Evolutionary conservation across 2,329 filamentous ascomycete species (phyloP).

Genomic region (Trichoderma guizhouense): DNA sequence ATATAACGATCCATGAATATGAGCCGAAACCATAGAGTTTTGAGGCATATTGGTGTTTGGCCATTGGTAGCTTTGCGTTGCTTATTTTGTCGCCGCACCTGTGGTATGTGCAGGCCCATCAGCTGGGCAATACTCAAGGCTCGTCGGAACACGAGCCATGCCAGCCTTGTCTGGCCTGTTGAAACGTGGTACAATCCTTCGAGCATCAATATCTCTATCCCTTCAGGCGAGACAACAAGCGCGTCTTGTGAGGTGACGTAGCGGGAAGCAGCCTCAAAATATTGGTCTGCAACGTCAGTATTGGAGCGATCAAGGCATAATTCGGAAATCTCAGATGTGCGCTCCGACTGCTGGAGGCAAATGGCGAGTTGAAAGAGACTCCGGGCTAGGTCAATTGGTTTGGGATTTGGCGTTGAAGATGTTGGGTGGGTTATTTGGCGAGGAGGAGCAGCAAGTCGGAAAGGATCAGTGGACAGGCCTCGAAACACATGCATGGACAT

Average conservation of each 20-base stretch:
- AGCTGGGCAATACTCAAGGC: slow-evolving; percentile 1
- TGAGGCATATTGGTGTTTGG: not conserved
- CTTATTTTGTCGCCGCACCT: not conserved
- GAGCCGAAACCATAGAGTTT: slow-evolving; percentile 38
- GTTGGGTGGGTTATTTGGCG: not conserved
- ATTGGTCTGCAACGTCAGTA: not conserved
- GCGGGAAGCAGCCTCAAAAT: slow-evolving; percentile 4
- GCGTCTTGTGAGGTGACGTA: slow-evolving; percentile 11
- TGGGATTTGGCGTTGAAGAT: not conserved
- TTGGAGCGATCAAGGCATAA: not conserved
- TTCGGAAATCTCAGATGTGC: not conserved
- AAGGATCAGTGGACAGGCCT: not conserved
- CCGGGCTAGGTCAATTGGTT: not conserved
- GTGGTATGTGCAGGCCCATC: not conserved
- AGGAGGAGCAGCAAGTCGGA: not conserved
- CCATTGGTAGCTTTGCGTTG: not conserved
- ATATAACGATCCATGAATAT: slow-evolving; percentile 37
- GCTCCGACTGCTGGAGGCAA: slow-evolving; percentile 1
- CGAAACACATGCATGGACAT: slow-evolving; percentile 13
- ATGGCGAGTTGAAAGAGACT: slow-evolving; percentile 5
- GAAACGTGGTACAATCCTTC: not conserved
- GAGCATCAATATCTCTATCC: not conserved
- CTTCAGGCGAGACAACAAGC: not conserved
- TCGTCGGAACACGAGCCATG: slow-evolving; percentile 3
- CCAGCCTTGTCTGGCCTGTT: not conserved